These are phyloP conservation scores for Daldinia loculata DNA, from an alignment of 495 filamentous ascomycete species.

Conservation along the genomic window DNA sequence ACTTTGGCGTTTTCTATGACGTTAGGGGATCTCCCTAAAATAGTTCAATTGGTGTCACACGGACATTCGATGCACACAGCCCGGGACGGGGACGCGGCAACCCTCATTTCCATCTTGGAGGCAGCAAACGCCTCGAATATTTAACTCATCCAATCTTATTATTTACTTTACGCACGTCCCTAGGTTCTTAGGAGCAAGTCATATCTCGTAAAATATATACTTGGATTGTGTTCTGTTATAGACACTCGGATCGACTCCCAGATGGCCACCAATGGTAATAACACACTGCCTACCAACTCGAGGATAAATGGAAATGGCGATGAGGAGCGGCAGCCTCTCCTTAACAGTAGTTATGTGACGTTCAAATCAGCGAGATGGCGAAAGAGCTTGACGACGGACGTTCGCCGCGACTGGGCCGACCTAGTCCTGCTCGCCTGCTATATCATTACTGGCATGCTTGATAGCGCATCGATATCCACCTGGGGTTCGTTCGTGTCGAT, in stretches of 20 bases:
- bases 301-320: slow-evolving; percentile 32
- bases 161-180: background rate
- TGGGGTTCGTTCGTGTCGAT: slow-evolving; percentile 83
- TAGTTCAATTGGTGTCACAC: slow-evolving; percentile 1
- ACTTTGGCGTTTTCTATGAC: background rate
- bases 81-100: slow-evolving; percentile 8
- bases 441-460: slow-evolving; percentile 75
- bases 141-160: background rate
- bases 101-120: background rate
- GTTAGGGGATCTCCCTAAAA: background rate
- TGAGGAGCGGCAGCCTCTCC: slow-evolving; percentile 55
- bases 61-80: background rate
- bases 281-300: slow-evolving; percentile 21
- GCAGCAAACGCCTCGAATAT: background rate
- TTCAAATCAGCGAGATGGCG: slow-evolving; percentile 39
- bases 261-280: slow-evolving; percentile 42
- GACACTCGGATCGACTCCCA: background rate
- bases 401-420: slow-evolving; percentile 66
- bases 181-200: background rate
- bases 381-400: slow-evolving; percentile 56
- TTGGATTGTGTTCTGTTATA: too few species aligned
- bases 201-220: too few species aligned
- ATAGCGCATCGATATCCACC: slow-evolving; percentile 73
- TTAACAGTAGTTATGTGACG: slow-evolving; percentile 22
- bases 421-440: slow-evolving; percentile 72